Percentiles rank a stretch among this genome's conserved stretches.
These are phyloP conservation scores for Beauveria scarabaeidicola DNA, from an alignment of 2,329 filamentous ascomycete species.

Conservation along the genomic window DNA sequence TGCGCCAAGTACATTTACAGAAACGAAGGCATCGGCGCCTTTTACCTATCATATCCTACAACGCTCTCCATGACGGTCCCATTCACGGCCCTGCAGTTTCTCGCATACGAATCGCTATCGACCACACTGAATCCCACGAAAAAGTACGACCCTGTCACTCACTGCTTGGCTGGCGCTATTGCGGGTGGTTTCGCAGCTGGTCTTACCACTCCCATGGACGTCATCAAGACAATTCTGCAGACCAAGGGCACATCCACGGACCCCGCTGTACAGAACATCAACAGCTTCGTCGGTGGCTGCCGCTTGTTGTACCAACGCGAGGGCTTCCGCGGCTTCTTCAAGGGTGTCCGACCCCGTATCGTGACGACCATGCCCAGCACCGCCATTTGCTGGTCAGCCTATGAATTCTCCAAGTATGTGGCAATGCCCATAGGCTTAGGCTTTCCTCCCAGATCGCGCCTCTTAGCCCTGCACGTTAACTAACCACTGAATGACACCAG, in stretches of 20 bases:
- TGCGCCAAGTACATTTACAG: conserved; percentile 84
- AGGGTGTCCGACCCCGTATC: conserved; percentile 81
- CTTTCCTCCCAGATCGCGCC: not conserved
- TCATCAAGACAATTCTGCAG: conserved; percentile 96
- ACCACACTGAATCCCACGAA: conserved; percentile 84
- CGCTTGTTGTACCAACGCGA: conserved; percentile 75
- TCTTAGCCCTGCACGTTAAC: not conserved
- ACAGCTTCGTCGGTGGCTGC: conserved; percentile 70
- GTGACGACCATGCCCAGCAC: conserved; percentile 98
- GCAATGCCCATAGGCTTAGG: too few species aligned
- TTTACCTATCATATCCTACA: conserved; percentile 97
- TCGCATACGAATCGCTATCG: conserved; percentile 94
- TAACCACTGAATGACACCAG: conserved; percentile 23
- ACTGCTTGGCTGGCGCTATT: conserved; percentile 85
- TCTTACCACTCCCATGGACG: conserved; percentile 91
- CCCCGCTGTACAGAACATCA: conserved; percentile 74
- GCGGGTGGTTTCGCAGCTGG: conserved; percentile 91
- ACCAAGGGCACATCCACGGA: conserved; percentile 80
- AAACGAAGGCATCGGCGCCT: conserved; percentile 79
- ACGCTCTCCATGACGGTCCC: conserved; percentile 98
- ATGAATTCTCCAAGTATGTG: conserved; percentile 59
- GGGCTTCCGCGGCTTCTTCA: conserved; percentile 81
- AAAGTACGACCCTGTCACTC: conserved; percentile 84
- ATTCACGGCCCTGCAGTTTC: conserved; percentile 94
- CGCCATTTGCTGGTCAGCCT: conserved; percentile 93